These are phyloP conservation scores for Cladosporium sp. DNA, from an alignment of 2,329 filamentous ascomycete species.

Conservation along the genomic window DNA sequence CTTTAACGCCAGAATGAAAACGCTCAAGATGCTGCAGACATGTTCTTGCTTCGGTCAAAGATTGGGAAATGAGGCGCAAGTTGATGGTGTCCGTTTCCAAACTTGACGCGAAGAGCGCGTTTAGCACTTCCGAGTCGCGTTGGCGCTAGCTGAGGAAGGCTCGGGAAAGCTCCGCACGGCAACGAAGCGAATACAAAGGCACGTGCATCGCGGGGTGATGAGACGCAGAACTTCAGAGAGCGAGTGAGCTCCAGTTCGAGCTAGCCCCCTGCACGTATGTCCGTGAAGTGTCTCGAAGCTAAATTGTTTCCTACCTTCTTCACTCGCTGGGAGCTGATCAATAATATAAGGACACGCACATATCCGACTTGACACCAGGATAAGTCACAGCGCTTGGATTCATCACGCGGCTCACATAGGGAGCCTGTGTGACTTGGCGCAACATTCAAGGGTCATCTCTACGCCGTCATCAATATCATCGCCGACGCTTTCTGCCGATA, in stretches of 20 bases:
- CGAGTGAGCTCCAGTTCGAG: neutral
- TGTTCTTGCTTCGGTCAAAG: neutral
- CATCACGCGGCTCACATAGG: neutral
- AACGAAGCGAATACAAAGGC: neutral
- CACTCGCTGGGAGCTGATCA: neutral
- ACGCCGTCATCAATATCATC: neutral
- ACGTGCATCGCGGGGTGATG: neutral
- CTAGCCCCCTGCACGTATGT: neutral
- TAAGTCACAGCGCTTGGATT: neutral
- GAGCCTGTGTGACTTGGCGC: neutral
- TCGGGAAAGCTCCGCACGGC: neutral
- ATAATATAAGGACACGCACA: neutral
- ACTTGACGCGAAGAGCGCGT: constrained; percentile 1
- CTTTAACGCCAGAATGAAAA: neutral
- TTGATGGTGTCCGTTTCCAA: constrained; percentile 1
- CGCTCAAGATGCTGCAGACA: constrained; percentile 12
- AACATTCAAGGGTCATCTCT: neutral
- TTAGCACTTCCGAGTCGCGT: neutral
- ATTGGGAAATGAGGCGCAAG: constrained; percentile 15
- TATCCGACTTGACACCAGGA: neutral
- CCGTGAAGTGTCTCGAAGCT: neutral
- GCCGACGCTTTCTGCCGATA: neutral
- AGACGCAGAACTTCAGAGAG: neutral
- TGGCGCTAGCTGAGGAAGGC: neutral
- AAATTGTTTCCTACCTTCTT: neutral